A percentile compares a stretch with the other conserved stretches of the same genome.
Conservation (phyloP, 2,329 filamentous ascomycete species). For the Colletotrichum aenigma region DNA sequence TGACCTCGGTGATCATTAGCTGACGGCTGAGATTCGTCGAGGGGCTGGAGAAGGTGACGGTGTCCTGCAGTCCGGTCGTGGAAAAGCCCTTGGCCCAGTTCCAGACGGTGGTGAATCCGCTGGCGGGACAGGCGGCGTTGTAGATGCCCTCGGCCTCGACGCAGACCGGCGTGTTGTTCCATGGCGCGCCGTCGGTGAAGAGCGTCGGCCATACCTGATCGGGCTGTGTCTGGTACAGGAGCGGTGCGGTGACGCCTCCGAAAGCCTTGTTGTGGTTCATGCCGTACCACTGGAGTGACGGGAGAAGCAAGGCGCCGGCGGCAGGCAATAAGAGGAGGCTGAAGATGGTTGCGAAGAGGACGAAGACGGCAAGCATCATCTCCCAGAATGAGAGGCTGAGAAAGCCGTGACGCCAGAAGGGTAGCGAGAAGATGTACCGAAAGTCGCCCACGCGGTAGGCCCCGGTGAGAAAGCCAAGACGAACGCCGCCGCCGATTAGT, state of each 20-base stretch:
- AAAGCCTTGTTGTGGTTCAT: not conserved
- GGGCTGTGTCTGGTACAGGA: not conserved
- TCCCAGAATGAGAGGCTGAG: not conserved
- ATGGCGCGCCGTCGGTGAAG: not conserved
- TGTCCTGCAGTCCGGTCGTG: not conserved
- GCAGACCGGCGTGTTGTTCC: not conserved
- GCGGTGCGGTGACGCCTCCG: not conserved
- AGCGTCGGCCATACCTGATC: not conserved
- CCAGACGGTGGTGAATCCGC: not conserved
- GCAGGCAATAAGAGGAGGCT: not conserved
- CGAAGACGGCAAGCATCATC: not conserved
- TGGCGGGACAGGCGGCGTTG: not conserved
- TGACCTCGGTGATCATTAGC: not conserved
- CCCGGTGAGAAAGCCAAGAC: not conserved
- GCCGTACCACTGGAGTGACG: not conserved
- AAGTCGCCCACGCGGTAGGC: not conserved
- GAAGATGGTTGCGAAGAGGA: not conserved
- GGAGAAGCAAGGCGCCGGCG: not conserved
- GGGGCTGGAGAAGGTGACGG: not conserved
- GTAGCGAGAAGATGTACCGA: not conserved
- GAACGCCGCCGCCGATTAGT: rapidly evolving
- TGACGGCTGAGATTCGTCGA: not conserved
- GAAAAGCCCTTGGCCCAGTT: not conserved
- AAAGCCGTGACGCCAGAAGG: not conserved
- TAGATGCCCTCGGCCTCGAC: not conserved